Evolutionary conservation across 148 eudicot species (phyloP).

Genomic region (Diospyros lotus): DNA sequence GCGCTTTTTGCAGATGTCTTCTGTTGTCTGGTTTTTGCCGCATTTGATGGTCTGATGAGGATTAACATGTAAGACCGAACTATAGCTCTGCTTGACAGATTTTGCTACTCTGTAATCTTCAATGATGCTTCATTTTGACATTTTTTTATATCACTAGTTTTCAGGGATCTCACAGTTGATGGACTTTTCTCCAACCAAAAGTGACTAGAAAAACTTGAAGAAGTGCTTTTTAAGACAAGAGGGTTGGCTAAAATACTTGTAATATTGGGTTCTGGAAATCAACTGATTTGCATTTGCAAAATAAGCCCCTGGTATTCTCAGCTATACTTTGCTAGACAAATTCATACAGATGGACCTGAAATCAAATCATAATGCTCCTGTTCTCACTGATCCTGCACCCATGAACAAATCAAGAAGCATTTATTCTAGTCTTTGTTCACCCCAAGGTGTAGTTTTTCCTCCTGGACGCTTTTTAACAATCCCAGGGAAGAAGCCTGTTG

Average conservation of each 20-base stretch:
- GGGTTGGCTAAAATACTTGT: conserved; percentile 40
- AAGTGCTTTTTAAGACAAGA: conserved; percentile 64
- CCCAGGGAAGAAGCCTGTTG: conserved; percentile 69
- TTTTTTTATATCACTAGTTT: conserved; percentile 15
- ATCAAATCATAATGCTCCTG: conserved; percentile 49
- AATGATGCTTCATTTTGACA: not conserved
- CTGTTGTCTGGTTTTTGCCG: conserved; percentile 10
- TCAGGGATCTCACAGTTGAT: conserved; percentile 44
- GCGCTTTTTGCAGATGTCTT: conserved; percentile 17
- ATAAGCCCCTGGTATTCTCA: not conserved
- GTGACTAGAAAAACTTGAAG: conserved; percentile 46
- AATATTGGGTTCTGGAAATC: conserved; percentile 10
- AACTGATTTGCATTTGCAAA: conserved; percentile 5
- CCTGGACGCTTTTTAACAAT: conserved; percentile 49
- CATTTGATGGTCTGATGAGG: conserved; percentile 11
- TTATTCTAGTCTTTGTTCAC: conserved; percentile 50
- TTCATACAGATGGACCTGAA: conserved; percentile 70
- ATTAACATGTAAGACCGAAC: conserved; percentile 25
- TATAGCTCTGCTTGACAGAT: conserved; percentile 1
- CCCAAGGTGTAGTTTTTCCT: conserved; percentile 41
- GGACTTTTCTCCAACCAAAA: conserved; percentile 36
- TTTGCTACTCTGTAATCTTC: not conserved
- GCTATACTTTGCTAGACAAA: conserved; percentile 5
- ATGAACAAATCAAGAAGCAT: conserved; percentile 62
- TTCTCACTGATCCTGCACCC: conserved; percentile 71